Evolutionary conservation across 352 stramenopile species (phyloP), one percentile per base, ranked within the genome.

Genomic region (Hyaloperonospora brassicae): DNA sequence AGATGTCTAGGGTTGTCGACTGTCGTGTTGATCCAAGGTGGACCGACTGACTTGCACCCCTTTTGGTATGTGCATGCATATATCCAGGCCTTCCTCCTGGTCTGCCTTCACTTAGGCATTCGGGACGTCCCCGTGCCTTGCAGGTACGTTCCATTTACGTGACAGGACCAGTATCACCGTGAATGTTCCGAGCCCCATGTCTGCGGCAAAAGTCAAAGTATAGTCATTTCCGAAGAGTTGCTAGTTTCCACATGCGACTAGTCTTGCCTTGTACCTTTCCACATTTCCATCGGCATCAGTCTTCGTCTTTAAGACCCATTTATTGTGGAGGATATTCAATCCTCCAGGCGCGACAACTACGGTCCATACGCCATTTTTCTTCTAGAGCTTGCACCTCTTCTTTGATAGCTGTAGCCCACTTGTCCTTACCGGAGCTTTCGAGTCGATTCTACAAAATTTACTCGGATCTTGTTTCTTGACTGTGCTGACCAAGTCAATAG

Each of bases 71-170:
- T 22, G 21, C 11, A 42, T 22, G 21, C 21, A 42, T 22, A 42
- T 42, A 14, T 13, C 36, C 3, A 22, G 36, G 11, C 21, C 36
- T 13, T 42, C 36, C 36, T n/a, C 36, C 10, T 22, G 21, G 21
- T n/a, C n/a, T n/a, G 36, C 36, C 36, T 42, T 42, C 36, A 42
- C 10, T 22, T 42, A 42, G 36, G 36, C 36, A 13, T 42, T 42
- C 21, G 36, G 36, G 5, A 42, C 21, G 10, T 42, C 36, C 12
- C 36, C 36, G 2, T 42, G 36, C 36, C 21, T 42, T 42, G 36
- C 36, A 22, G 14, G 14, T 13, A 42, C 36, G 10, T 42, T 42
- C 36, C 36, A 42, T 42, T 42, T 42, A 22, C 36, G 14, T 11
- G 4, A 11, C 21, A 42, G 21, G 3, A n/a, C 36, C 7, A 42